Evolutionary conservation across 306 rosid species (phyloP), one percentile per base, ranked within the genome.

Genomic region (Castanea sativa): DNA sequence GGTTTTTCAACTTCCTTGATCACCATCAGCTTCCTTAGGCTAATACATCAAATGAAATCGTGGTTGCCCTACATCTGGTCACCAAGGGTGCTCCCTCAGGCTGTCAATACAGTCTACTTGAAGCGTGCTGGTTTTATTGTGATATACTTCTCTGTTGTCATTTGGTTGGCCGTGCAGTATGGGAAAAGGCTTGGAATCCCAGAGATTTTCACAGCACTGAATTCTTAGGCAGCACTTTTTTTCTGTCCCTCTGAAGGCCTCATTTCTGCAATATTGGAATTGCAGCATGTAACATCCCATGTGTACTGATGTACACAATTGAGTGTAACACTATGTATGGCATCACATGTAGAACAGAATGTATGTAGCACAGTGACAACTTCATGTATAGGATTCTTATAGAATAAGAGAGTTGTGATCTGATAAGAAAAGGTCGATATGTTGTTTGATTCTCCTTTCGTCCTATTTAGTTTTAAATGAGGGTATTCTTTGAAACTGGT

Each of bases 1-100:
- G 97, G 99, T 61, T 90, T 91, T 69, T 84, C 85, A 45, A 88
- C 92, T 73, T 89, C 97, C 23, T 79, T 94, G 86, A 86, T 94
- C 89, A 84, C 92, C 51, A 82, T 92, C 55, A 53, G 77, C 87
- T 74, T 90, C 69, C 1, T 91, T 55, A 77, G 61, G 82, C 13
- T 91, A 78, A 75, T 91, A 71, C 87, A 86, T 72, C 88, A 63
- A 73, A 75, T 86, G 71, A 81, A 78, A 71, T 84, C 82, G 82
- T 78, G 89, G 63, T 35, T 88, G 38, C 84, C 67, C 67, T 84
- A 64, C 55, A 76, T 69, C 33, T 76, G 74, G 74, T 73, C 79
- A 1, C 69, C 71, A 58, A 72, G 83, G 87, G 18, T 63, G 55
- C 75, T 85, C 81, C n/a, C 29, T 55, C 69, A 71, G 61, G 84